Conservation (phyloP, 768 basidiomycete species). For the Boletus vermiculosoides region DNA sequence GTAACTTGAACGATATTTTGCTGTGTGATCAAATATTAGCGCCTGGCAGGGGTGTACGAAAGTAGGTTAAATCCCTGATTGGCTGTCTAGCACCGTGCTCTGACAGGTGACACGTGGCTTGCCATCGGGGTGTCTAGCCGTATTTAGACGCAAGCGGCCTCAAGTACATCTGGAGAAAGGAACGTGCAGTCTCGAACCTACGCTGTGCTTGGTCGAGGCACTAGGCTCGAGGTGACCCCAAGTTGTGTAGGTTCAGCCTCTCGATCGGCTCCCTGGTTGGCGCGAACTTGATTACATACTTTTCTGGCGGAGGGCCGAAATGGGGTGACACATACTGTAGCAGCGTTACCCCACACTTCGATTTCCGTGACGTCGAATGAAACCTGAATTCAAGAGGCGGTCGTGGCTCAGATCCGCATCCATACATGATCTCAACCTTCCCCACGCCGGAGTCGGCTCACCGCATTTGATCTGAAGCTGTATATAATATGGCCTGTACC, state of each 20-base stretch:
- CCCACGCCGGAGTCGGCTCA: conserved; percentile 17
- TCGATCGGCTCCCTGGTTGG: conserved; percentile 6
- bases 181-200: conserved; percentile 49
- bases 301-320: not conserved
- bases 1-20: not conserved
- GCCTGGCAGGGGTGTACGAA: conserved; percentile 42
- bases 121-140: not conserved
- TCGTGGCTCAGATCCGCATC: conserved; percentile 19
- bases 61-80: conserved; percentile 30
- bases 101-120: conserved; percentile 4
- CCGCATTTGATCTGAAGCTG: not conserved
- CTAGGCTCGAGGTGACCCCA: not conserved
- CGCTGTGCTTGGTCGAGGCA: not conserved
- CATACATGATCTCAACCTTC: not conserved
- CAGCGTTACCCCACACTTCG: conserved; percentile 22
- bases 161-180: conserved; percentile 69
- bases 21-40: not conserved
- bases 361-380: conserved; percentile 1
- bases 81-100: not conserved
- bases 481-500: not conserved
- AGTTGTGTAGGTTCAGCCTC: not conserved
- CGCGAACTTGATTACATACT: not conserved
- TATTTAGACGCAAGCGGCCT: conserved; percentile 23
- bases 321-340: not conserved
- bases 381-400: conserved; percentile 9